Evolutionary conservation across 345 rosid genomes (phyloP), one percentile per base, ranked within the genome.

Genomic region (Boechera retrofracta): DNA sequence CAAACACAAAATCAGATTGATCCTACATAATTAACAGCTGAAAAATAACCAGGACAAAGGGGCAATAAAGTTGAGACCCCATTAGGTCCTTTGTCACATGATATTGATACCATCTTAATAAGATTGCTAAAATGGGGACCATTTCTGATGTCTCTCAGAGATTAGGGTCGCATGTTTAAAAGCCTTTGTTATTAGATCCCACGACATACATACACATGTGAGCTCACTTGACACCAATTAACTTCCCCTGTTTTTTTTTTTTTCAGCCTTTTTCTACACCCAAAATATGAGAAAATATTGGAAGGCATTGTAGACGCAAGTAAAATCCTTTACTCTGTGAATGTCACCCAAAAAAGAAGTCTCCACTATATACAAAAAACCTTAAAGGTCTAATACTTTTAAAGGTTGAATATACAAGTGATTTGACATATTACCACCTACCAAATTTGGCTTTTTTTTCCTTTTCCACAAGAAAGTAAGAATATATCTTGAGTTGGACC

Each of bases 61-160:
- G 31, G 41, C 7, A 49, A 65, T 78, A 39, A 78, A 65, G 68
- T 39, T 72, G 4, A 65, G 73, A 51, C 77, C 78, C 82, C 59
- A 67, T 44, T 26, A 13, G 4, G 74, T 67, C 74, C 74, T 60
- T 62, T 35, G 44, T 44, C 78, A 73, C 78, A 67, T 79, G 71
- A 53, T 52, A 11, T 67, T 67, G 51, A 73, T 67, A 41, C 63
- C 51, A 39, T 65, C 16, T 59, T 65, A 45, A 48, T 66, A 66
- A 59, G 33, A 49, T 49, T 78, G 58, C 52, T 52, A 33, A 57
- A 65, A 42, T 78, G 73, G 77, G 73, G 77, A 72, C 81, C 54
- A 31, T 48, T 29, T 35, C 26, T 57, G 10, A 71, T 56, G 29
- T 55, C 67, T 77, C 36, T 64, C 32, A 71, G 26, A 65, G 31